Evolutionary conservation across 192 early-diverging fungal species (phyloP).

Genomic region (Backusella macrospora): DNA sequence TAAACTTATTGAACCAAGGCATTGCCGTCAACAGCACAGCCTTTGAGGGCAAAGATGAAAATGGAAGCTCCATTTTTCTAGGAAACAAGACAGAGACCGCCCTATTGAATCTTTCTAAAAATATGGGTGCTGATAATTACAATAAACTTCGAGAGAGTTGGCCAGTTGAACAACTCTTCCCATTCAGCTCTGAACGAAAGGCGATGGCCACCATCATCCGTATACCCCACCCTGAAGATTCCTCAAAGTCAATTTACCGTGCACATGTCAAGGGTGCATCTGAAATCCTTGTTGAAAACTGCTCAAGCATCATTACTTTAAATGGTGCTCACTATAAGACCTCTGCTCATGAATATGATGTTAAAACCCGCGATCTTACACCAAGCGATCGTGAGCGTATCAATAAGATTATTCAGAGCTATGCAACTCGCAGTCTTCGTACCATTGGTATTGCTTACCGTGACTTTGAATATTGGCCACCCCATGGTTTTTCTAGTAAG

Average conservation of each 20-base stretch:
- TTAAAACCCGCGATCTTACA: conserved; percentile 40
- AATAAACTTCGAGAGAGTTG: conserved; percentile 61
- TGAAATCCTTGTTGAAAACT: conserved; percentile 77
- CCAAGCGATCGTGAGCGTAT: conserved; percentile 40
- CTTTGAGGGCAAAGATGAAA: conserved; percentile 59
- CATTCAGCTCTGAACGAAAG: conserved; percentile 94
- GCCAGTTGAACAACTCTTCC: conserved; percentile 72
- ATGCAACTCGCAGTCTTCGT: conserved; percentile 81
- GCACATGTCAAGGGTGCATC: conserved; percentile 95
- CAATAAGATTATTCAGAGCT: conserved; percentile 64
- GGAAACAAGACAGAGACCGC: conserved; percentile 98
- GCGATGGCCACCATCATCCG: conserved; percentile 87
- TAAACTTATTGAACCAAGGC: conserved; percentile 63
- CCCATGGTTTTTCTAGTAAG: conserved; percentile 17
- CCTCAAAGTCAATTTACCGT: conserved; percentile 50
- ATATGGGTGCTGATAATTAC: conserved; percentile 65
- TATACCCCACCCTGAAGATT: conserved; percentile 51
- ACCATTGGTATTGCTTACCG: conserved; percentile 90
- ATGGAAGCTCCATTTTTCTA: conserved; percentile 59
- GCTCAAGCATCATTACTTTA: conserved; percentile 56
- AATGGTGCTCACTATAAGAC: conserved; percentile 23
- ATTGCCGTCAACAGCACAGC: conserved; percentile 86
- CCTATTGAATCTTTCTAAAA: conserved; percentile 76
- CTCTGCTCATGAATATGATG: conserved; percentile 33
- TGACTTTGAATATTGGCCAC: conserved; percentile 73